Conservation (phyloP, 805 yeast species). For the Saccharomycopsis amapae region DNA sequence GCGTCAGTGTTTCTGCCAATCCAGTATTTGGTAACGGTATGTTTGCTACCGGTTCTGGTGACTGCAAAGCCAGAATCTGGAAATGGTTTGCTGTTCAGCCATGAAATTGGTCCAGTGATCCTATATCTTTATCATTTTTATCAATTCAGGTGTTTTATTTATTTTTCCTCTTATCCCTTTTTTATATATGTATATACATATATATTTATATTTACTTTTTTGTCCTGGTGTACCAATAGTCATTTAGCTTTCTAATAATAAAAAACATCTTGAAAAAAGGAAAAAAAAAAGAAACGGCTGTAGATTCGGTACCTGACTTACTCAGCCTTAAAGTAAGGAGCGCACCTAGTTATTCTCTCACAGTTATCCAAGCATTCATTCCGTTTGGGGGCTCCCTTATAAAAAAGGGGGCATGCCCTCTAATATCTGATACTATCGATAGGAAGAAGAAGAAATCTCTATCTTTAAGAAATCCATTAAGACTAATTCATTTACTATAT, state of each 20-base stretch:
- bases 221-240: not conserved
- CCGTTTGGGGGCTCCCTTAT: no score
- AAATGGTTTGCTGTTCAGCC: slow-evolving; percentile 34
- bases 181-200: not conserved
- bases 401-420: not conserved
- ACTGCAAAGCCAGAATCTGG: slow-evolving; percentile 97
- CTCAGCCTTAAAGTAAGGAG: not conserved
- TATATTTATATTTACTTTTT: not conserved
- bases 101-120: not conserved
- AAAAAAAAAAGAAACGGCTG: not conserved
- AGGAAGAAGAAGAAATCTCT: not conserved
- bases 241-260: no score
- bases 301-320: not conserved
- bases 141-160: not conserved
- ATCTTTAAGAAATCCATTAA: not conserved
- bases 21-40: slow-evolving; percentile 68
- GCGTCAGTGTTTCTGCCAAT: slow-evolving; percentile 84
- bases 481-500: not conserved
- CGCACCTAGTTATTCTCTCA: no score
- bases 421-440: not conserved
- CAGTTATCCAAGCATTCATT: no score
- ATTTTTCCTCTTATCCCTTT: not conserved
- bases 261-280: no score
- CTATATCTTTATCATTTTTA: not conserved
- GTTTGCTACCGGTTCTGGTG: slow-evolving; percentile 97